Conservation (phyloP, 2,329 filamentous ascomycete genomes). For the Fusarium annulatum region DNA sequence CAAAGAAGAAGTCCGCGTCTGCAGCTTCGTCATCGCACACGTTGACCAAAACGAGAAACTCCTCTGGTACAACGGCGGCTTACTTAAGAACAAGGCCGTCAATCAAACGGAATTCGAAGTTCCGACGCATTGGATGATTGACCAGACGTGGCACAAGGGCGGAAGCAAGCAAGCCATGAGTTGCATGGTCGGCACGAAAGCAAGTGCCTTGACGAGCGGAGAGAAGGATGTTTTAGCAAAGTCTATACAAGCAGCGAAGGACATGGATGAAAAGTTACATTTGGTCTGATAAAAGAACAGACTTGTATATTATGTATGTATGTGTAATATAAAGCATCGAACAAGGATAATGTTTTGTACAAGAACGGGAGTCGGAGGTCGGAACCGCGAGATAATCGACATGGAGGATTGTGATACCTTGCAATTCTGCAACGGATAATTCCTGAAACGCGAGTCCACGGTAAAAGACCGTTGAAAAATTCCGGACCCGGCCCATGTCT, state of each 20-base stretch:
- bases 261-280: slow-evolving; percentile 20
- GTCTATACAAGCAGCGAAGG: slow-evolving; percentile 22
- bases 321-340: not conserved
- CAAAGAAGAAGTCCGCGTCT: slow-evolving; percentile 44
- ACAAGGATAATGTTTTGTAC: not conserved
- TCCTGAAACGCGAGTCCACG: not conserved
- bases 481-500: not conserved
- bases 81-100: slow-evolving; percentile 54
- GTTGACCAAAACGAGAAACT: slow-evolving; percentile 51
- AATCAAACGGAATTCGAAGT: slow-evolving; percentile 49
- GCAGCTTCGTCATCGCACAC: slow-evolving; percentile 57
- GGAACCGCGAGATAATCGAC: not conserved
- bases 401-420: not conserved
- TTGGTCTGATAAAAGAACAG: not conserved
- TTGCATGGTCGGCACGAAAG: slow-evolving; percentile 49
- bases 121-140: slow-evolving; percentile 55
- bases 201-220: not conserved
- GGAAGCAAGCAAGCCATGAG: slow-evolving; percentile 49
- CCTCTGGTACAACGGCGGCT: slow-evolving; percentile 57
- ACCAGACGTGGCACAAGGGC: slow-evolving; percentile 53
- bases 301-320: not conserved
- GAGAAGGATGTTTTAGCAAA: slow-evolving; percentile 16
- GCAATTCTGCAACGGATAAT: not conserved
- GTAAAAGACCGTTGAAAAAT: not conserved
- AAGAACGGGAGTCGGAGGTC: not conserved